A percentile compares a stretch with the other conserved stretches of the same genome.
These are phyloP conservation scores for Hypoxylon lienhwacheense DNA, from an alignment of 495 filamentous ascomycete genomes.

Conservation along the genomic window DNA sequence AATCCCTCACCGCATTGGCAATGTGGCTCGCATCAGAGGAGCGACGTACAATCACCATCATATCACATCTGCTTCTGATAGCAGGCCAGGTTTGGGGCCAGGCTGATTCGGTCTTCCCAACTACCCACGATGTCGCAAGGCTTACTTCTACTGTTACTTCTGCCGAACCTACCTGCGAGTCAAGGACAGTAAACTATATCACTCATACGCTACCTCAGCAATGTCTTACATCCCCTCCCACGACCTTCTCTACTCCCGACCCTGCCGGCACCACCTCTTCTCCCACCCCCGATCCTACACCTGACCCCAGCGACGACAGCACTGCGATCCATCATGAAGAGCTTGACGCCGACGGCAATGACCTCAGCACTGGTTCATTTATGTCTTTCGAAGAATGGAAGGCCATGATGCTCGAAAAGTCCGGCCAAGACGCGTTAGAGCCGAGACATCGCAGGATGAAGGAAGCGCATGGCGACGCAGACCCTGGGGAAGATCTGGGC, in stretches of 20 bases:
- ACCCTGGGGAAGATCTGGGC: slow-evolving; percentile 36
- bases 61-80: slow-evolving; percentile 20
- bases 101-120: slow-evolving; percentile 13
- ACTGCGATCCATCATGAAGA: slow-evolving; percentile 18
- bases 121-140: slow-evolving; percentile 24
- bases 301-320: slow-evolving; percentile 3
- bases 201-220: slow-evolving; percentile 78
- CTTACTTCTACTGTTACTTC: slow-evolving; percentile 2
- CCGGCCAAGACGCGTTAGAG: slow-evolving; percentile 78
- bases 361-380: slow-evolving; percentile 81
- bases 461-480: slow-evolving; percentile 41
- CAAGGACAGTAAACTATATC: slow-evolving; percentile 76
- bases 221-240: slow-evolving; percentile 60
- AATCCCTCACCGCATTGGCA: slow-evolving; percentile 25
- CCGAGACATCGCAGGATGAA: slow-evolving; percentile 57
- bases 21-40: slow-evolving; percentile 32
- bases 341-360: slow-evolving; percentile 40
- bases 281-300: slow-evolving; percentile 14
- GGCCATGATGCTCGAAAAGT: slow-evolving; percentile 84
- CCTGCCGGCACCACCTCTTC: slow-evolving; percentile 26
- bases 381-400: slow-evolving; percentile 99
- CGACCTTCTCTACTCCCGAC: slow-evolving; percentile 25
- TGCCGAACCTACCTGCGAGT: slow-evolving; percentile 57
- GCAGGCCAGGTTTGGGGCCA: slow-evolving; percentile 19
- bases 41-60: slow-evolving; percentile 17